A percentile compares a stretch with the other conserved stretches of the same genome.
phyloP scores from a whole-genome alignment of 805 yeast genomes.

The Pichia californica region DNA sequence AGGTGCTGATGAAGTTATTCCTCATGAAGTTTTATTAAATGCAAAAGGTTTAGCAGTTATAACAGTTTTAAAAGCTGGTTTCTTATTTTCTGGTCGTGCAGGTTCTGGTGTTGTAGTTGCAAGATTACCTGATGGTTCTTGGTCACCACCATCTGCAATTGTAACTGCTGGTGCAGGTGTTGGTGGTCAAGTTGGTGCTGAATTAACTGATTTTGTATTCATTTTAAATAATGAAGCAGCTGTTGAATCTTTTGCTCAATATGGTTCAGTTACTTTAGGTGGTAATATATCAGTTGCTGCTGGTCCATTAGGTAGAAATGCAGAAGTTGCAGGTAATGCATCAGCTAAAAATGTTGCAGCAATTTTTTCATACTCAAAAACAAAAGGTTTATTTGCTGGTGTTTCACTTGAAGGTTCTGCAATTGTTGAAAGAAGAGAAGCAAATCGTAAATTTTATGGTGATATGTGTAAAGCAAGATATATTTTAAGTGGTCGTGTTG shows the following conservation, averaged over 20 bases:
- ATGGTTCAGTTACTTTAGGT: slow-evolving; percentile 91
- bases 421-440: slow-evolving; percentile 93
- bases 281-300: slow-evolving; percentile 95
- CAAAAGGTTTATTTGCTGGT: slow-evolving; percentile 96
- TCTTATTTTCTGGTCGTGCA: slow-evolving; percentile 92
- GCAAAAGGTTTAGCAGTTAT: slow-evolving; percentile 91
- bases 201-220: slow-evolving; percentile 91
- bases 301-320: slow-evolving; percentile 95
- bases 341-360: slow-evolving; percentile 84
- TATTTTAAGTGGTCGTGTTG: slow-evolving; percentile 81
- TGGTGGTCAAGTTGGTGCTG: slow-evolving; percentile 97
- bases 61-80: slow-evolving; percentile 96
- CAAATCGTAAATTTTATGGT: slow-evolving; percentile 93
- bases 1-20: slow-evolving; percentile 85
- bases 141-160: slow-evolving; percentile 98
- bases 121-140: slow-evolving; percentile 84
- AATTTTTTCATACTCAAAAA: slow-evolving; percentile 87
- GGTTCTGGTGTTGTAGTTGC: slow-evolving; percentile 97
- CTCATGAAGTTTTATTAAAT: slow-evolving; percentile 76
- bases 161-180: slow-evolving; percentile 98
- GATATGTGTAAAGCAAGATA: slow-evolving; percentile 78
- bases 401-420: slow-evolving; percentile 96
- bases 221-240: slow-evolving; percentile 83
- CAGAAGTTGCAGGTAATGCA: slow-evolving; percentile 96
- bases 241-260: slow-evolving; percentile 87